phyloP scores from a whole-genome alignment of 306 rosid genomes.

The Acacia acuminata region DNA sequence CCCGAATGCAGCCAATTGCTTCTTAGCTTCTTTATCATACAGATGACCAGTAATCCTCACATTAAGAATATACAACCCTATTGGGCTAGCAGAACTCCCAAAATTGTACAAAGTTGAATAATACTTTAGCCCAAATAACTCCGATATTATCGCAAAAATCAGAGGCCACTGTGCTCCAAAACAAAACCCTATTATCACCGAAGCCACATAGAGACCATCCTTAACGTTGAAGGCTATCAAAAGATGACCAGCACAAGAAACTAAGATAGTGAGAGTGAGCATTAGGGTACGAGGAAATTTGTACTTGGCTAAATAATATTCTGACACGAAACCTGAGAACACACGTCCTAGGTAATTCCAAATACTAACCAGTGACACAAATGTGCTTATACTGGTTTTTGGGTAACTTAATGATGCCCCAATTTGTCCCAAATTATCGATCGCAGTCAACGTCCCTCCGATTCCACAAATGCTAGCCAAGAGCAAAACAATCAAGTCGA shows the following conservation, averaged over 20 bases:
- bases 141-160: conserved; percentile 80
- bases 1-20: conserved; percentile 32
- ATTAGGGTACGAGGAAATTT: conserved; percentile 52
- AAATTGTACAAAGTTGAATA: conserved; percentile 80
- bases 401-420: conserved; percentile 55
- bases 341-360: conserved; percentile 63
- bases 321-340: conserved; percentile 52
- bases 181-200: conserved; percentile 65
- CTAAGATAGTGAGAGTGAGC: conserved; percentile 45
- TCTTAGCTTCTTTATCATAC: conserved; percentile 50
- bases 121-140: conserved; percentile 75
- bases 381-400: conserved; percentile 48
- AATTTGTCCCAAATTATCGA: conserved; percentile 64
- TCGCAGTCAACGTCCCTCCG: conserved; percentile 60
- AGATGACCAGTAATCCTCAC: conserved; percentile 47
- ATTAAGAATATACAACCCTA: conserved; percentile 46
- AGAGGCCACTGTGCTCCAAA: conserved; percentile 91
- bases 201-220: conserved; percentile 53
- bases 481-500: conserved; percentile 57
- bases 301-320: conserved; percentile 38
- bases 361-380: conserved; percentile 62
- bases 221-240: conserved; percentile 52
- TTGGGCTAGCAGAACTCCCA: conserved; percentile 72
- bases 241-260: conserved; percentile 56
- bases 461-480: conserved; percentile 53